phyloP scores from a whole-genome alignment of 2,329 filamentous ascomycete species.

The Verticillium nubilum region DNA sequence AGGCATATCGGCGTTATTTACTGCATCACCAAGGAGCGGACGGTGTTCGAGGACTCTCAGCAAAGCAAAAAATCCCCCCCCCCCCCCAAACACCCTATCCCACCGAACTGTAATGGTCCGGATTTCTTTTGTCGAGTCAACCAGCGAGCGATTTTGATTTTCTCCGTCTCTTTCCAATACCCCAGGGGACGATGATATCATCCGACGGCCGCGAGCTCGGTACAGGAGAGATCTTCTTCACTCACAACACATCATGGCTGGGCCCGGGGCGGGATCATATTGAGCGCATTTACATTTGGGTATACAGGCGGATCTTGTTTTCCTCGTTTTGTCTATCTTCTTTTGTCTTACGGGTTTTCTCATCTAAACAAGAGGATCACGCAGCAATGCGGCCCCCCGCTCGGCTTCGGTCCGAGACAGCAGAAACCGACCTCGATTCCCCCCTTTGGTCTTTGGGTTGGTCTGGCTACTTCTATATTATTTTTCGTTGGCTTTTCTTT shows the following conservation, averaged over 20 bases:
- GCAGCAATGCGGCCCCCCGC: slow-evolving; percentile 55
- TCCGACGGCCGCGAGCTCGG: slow-evolving; percentile 40
- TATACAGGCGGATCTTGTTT: slow-evolving; percentile 41
- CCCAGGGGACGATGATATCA: slow-evolving; percentile 9
- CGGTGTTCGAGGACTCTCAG: slow-evolving; percentile 31
- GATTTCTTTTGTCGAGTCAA: slow-evolving; percentile 25
- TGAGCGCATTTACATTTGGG: slow-evolving; percentile 49
- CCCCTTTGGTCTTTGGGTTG: slow-evolving; percentile 22
- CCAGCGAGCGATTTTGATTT: slow-evolving; percentile 39
- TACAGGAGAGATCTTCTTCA: slow-evolving; percentile 30
- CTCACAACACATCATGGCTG: slow-evolving; percentile 47
- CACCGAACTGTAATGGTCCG: not conserved
- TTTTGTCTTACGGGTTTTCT: slow-evolving; percentile 21
- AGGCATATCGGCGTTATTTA: slow-evolving; percentile 20
- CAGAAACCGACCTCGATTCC: slow-evolving; percentile 36
- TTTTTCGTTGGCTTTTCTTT: slow-evolving; percentile 22
- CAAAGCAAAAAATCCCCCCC: slow-evolving; percentile 29
- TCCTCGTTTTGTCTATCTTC: slow-evolving; percentile 19
- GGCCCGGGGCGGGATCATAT: slow-evolving; percentile 43
- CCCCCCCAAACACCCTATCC: not conserved
- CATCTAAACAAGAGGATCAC: slow-evolving; percentile 51
- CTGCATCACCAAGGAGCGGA: slow-evolving; percentile 32
- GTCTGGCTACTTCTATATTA: slow-evolving; percentile 11
- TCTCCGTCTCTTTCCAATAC: slow-evolving; percentile 26
- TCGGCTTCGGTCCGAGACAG: slow-evolving; percentile 44